Evolutionary conservation across 2,329 filamentous ascomycete genomes (phyloP).

Genomic region (Xylaria sp.): DNA sequence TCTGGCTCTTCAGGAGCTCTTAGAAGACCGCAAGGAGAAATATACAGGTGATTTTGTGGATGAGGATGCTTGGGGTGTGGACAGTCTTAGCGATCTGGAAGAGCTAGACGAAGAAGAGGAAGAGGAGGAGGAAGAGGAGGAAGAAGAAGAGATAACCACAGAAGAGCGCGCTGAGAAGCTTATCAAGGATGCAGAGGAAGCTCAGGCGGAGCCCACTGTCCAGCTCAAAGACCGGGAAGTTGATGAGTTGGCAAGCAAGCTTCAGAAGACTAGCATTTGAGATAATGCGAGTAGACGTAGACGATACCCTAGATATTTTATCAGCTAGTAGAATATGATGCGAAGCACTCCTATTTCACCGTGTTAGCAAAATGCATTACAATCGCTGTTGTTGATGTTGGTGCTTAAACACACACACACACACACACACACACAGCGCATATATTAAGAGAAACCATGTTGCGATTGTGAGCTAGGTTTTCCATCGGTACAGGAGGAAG

Average conservation of each 20-base stretch:
- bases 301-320: conserved; percentile 32
- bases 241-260: conserved; percentile 78
- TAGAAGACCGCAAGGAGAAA: conserved; percentile 82
- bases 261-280: conserved; percentile 75
- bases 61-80: conserved; percentile 86
- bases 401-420: background rate
- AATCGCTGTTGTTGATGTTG: background rate
- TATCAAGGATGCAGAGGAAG: conserved; percentile 74
- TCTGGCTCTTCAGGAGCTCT: conserved; percentile 71
- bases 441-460: conserved; percentile 12
- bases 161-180: conserved; percentile 76
- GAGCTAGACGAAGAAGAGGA: conserved; percentile 76
- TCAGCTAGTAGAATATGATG: conserved; percentile 15
- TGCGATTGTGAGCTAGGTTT: conserved; percentile 23
- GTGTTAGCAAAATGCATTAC: conserved; percentile 1
- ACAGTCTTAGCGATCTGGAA: conserved; percentile 86
- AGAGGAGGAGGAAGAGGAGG: conserved; percentile 74
- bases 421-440: background rate
- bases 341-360: conserved; percentile 9
- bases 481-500: conserved; percentile 23
- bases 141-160: conserved; percentile 70
- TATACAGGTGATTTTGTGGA: conserved; percentile 71
- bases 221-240: conserved; percentile 80
- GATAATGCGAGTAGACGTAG: conserved; percentile 21
- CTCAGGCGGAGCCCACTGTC: conserved; percentile 77